Evolutionary conservation across 306 rosid species (phyloP), one percentile per base, ranked within the genome.

Genomic region (Vigna hirtella): DNA sequence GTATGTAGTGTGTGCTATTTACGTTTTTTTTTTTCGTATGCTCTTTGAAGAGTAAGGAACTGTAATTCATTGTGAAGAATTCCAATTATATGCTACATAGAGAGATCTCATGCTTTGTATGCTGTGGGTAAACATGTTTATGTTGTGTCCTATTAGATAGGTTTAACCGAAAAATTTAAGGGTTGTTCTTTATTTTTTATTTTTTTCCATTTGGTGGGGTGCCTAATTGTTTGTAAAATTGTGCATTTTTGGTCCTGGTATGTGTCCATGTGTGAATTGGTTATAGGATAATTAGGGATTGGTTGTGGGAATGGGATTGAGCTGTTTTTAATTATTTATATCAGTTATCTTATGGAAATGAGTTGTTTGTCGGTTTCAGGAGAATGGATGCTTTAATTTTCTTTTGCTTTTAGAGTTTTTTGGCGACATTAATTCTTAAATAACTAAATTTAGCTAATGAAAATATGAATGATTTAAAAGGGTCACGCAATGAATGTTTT

Each of bases 1-100:
- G 97, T 93, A 86, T 77, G 85, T 26, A 13, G 5, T 47, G 6
- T 56, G 1, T 7, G 2, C 24, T 11, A 2, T 6, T 0, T 56
- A 5, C 6, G n/a, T 2, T 47, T 45, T 65, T 2, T 47, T 45
- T 65, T 36, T 65, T 0, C 4, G 2, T 64, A 15, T 64, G 8
- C 26, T 9, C n/a, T 12, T 62, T 63, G 20, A 53, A 18, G 40
- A 42, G 0, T 17, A 69, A 2, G 72, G 47, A 77, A 52, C 26
- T 36, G 1, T 32, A 51, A 51, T 79, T 34, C 34, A 15, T 53
- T 65, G 28, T 57, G 17, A 32, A 2, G 30, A 15, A 55, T 73
- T 4, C 34, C 1, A 53, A 48, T 58, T 58, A 7, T 7, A 14
- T 26, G 7, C 30, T 64, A 24, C 38, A 7, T n/a, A 6, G 43